phyloP scores from a whole-genome alignment of 2,329 filamentous ascomycete species.

The Lasiodiplodia hormozganensis region DNA sequence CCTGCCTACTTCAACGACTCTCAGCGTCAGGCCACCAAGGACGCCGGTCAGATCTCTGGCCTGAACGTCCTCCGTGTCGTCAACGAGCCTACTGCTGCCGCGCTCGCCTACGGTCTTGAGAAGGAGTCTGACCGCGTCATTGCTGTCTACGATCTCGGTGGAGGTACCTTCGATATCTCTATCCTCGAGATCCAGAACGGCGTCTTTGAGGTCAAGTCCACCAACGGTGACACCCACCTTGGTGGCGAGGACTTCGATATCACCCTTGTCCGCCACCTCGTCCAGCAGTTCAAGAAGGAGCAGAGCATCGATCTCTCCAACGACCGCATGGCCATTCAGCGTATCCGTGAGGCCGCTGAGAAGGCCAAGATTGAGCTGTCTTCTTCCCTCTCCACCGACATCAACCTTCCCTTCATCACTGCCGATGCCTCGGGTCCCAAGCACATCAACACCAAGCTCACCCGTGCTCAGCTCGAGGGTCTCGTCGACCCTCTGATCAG shows the following conservation, averaged over 20 bases:
- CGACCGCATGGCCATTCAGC: slow-evolving; percentile 98
- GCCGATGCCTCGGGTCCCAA: slow-evolving; percentile 94
- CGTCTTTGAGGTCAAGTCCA: slow-evolving; percentile 99
- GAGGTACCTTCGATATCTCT: slow-evolving; percentile 99
- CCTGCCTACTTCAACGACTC: slow-evolving; percentile 99
- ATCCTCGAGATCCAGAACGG: slow-evolving; percentile 97
- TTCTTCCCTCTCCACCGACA: slow-evolving; percentile 92
- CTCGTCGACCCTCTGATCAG: slow-evolving; percentile 89
- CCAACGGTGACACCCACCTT: slow-evolving; percentile 97
- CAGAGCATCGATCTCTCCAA: slow-evolving; percentile 86
- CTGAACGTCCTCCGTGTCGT: slow-evolving; percentile 97
- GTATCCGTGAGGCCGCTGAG: slow-evolving; percentile 97
- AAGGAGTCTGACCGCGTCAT: slow-evolving; percentile 90
- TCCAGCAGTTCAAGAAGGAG: slow-evolving; percentile 96
- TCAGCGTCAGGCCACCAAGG: slow-evolving; percentile 97
- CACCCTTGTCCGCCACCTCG: slow-evolving; percentile 88
- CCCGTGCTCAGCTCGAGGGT: slow-evolving; percentile 88
- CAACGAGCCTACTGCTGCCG: slow-evolving; percentile 96
- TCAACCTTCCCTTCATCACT: slow-evolving; percentile 98
- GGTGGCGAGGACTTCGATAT: slow-evolving; percentile 99
- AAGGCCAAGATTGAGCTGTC: slow-evolving; percentile 99
- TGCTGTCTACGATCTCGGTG: slow-evolving; percentile 96
- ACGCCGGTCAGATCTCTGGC: slow-evolving; percentile 94
- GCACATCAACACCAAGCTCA: slow-evolving; percentile 97
- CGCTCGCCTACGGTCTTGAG: slow-evolving; percentile 93